Percentiles rank a stretch among this genome's conserved stretches.
phyloP scores from a whole-genome alignment of 108 stramenopile genomes.

The Skeletonema menzelii region DNA sequence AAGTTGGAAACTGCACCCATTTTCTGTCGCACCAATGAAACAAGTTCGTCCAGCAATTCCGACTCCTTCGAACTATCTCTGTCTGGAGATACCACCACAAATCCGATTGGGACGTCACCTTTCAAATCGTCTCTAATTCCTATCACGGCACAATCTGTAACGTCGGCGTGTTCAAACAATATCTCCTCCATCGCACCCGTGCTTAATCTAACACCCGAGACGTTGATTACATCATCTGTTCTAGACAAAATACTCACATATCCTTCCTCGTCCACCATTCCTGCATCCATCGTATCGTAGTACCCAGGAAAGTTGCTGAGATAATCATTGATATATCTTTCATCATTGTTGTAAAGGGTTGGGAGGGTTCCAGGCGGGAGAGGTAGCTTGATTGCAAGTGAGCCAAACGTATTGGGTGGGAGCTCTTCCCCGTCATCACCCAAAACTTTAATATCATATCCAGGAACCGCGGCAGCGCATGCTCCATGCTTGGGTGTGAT shows the following conservation, averaged over 20 bases:
- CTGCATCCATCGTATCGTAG: slow-evolving; percentile 72
- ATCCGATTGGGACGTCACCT: slow-evolving; percentile 69
- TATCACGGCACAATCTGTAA: slow-evolving; percentile 76
- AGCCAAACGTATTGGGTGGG: slow-evolving; percentile 45
- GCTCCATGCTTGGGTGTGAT: slow-evolving; percentile 46
- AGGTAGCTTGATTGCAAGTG: slow-evolving; percentile 66
- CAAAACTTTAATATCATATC: slow-evolving; percentile 50
- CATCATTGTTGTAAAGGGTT: slow-evolving; percentile 65
- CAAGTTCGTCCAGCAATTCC: slow-evolving; percentile 49
- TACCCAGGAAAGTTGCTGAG: slow-evolving; percentile 63
- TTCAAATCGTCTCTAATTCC: slow-evolving; percentile 66
- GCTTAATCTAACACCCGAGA: slow-evolving; percentile 69
- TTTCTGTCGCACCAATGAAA: slow-evolving; percentile 55
- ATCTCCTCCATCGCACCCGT: slow-evolving; percentile 79
- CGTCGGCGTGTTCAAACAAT: slow-evolving; percentile 52
- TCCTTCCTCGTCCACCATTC: slow-evolving; percentile 71
- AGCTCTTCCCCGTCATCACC: slow-evolving; percentile 46
- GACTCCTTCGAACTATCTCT: slow-evolving; percentile 11
- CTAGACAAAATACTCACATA: slow-evolving; percentile 76
- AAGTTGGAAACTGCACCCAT: slow-evolving; percentile 70
- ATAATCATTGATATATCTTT: slow-evolving; percentile 57
- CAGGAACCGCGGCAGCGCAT: slow-evolving; percentile 59
- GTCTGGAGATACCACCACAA: slow-evolving; percentile 54
- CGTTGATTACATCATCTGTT: slow-evolving; percentile 78
- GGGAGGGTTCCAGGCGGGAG: slow-evolving; percentile 76